These are phyloP conservation scores for Ceratocystiopsis sp. DNA, from an alignment of 2,329 filamentous ascomycete genomes.

Conservation along the genomic window DNA sequence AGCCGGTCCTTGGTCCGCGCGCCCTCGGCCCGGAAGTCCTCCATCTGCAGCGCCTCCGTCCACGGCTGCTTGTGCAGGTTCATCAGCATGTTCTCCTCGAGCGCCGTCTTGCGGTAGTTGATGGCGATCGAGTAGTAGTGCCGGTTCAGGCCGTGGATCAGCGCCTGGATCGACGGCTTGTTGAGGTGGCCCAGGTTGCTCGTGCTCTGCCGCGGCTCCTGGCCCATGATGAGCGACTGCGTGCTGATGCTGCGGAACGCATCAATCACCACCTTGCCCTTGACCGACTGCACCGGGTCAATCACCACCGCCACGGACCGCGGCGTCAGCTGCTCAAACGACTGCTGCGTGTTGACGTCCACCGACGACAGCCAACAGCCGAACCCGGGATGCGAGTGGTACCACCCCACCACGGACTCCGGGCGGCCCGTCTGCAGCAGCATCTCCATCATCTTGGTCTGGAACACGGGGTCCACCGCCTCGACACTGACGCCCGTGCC, in stretches of 20 bases:
- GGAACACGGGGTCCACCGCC: conserved; percentile 94
- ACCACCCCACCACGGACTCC: conserved; percentile 97
- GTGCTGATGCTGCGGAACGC: conserved; percentile 98
- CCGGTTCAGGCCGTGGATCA: conserved; percentile 93
- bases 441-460: conserved; percentile 99
- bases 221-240: conserved; percentile 92
- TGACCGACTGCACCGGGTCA: conserved; percentile 96
- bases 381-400: conserved; percentile 97
- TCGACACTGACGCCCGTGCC: conserved; percentile 97
- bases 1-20: conserved; percentile 75
- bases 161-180: conserved; percentile 97
- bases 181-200: conserved; percentile 96
- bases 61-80: conserved; percentile 99
- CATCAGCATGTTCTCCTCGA: conserved; percentile 99
- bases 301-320: conserved; percentile 95
- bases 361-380: conserved; percentile 98
- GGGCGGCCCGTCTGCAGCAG: conserved; percentile 92
- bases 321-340: conserved; percentile 96
- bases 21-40: conserved; percentile 77
- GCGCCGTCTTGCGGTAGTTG: conserved; percentile 90
- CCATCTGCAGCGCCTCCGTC: conserved; percentile 96
- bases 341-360: conserved; percentile 99
- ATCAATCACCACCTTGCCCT: conserved; percentile 98
- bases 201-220: conserved; percentile 93
- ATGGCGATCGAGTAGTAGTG: conserved; percentile 99